A percentile compares a stretch with the other conserved stretches of the same genome.
These are phyloP conservation scores for Thalassiosira oceanica DNA, from an alignment of 352 stramenopile genomes.

Conservation along the genomic window DNA sequence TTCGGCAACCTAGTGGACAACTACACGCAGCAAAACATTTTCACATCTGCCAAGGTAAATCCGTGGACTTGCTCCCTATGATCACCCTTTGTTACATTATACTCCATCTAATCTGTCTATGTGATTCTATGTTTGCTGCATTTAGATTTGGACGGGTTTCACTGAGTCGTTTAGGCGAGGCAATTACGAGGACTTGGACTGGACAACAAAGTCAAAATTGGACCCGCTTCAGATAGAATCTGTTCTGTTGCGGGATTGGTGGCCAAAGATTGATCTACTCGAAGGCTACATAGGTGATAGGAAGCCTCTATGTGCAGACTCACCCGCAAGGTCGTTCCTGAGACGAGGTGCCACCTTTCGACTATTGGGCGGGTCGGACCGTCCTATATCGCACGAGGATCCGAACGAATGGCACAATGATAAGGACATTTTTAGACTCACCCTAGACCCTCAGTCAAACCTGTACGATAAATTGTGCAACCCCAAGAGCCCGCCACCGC, in stretches of 20 bases:
- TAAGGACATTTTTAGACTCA: conserved; percentile 18
- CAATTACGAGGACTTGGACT: conserved; percentile 48
- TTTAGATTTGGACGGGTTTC: conserved; percentile 67
- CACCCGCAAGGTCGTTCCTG: conserved; percentile 43
- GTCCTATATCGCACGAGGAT: conserved; percentile 19
- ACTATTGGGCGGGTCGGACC: conserved; percentile 28
- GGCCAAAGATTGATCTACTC: conserved; percentile 51
- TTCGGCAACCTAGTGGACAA: conserved; percentile 48
- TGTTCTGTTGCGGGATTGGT: conserved; percentile 38
- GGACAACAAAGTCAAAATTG: conserved; percentile 21
- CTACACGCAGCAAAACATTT: conserved; percentile 67
- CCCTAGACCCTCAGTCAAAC: conserved; percentile 10
- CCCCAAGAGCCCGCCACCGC: conserved; percentile 11
- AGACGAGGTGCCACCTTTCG: conserved; percentile 40
- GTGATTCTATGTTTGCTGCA: too few relatives aligned
- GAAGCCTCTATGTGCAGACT: conserved; percentile 47
- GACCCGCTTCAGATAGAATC: conserved; percentile 35
- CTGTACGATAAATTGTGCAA: conserved; percentile 40
- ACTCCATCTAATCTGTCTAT: too few relatives aligned
- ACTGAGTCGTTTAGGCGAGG: conserved; percentile 13
- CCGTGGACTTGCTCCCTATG: neutral
- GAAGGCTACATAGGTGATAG: conserved; percentile 50
- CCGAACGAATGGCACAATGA: conserved; percentile 4
- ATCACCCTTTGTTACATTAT: too few relatives aligned
- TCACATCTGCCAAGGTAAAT: too few relatives aligned